Base-by-base conservation (phyloP, 1,284 basidiomycete species). In the Sanguinoderma infundibulare region DNA sequence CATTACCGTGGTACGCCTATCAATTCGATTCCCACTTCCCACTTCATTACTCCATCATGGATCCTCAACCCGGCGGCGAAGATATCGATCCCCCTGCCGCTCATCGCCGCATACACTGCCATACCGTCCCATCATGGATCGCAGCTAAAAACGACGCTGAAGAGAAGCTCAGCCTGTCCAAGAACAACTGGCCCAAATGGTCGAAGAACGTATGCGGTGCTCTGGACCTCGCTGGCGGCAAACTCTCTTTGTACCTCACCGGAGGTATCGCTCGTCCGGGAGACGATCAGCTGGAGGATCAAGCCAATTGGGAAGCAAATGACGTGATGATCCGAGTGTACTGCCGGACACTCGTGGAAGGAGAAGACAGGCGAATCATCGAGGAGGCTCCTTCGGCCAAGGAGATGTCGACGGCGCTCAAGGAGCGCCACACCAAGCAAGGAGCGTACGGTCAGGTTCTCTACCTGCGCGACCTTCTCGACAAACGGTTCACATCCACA, bases 361-460 rank as follows among this genome's bases (percentile, higher is more conserved):
- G 39, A 3, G 39, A 40, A 9, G 39, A 40, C 6, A 17, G n/a
- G n/a, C n/a, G n/a, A 2, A 40, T 40, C n/a, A 40, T 40, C 9
- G n/a, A 40, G 20, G n/a, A 40, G 3, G n/a, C 39, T 2, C n/a
- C 39, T 2, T 40, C 39, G 1, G 39, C 39, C 1, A 14, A 2
- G n/a, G 39, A 20, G 1, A 40, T 40, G 39, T 49, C 28, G 46
- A n/a, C 24, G 0, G 17, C 46, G 15, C 53, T 67, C 2, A 20
- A 40, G 20, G 15, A 26, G 1, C 49, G 60, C 3, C 64, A 68
- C 30, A 42, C 56, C n/a, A 54, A 63, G 15, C 52, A 56, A 6
- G 64, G 62, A 10, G 44, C 67, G 6, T 60, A 64, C 39, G 53
- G 60, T 6, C 67, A 66, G 36, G 39, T 63, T 14, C 36, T 59